Evolutionary conservation across 108 stramenopile genomes (phyloP).

Genomic region (Seminavis robusta): DNA sequence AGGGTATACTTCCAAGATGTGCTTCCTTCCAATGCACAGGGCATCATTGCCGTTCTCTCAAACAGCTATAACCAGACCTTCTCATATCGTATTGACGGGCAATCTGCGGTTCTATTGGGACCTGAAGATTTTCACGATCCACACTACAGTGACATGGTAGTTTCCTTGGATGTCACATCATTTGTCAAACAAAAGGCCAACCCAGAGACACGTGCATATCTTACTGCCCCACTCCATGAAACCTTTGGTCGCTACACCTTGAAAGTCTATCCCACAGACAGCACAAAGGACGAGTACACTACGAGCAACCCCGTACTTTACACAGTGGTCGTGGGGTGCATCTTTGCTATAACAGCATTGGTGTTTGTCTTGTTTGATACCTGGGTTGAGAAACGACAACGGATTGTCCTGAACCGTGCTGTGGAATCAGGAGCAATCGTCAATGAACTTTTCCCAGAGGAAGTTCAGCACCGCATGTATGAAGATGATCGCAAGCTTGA

Average conservation of each 20-base stretch:
- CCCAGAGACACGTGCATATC: not conserved
- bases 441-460: no score
- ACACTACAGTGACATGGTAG: no score
- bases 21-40: not conserved
- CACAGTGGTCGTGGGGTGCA: not conserved
- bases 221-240: not conserved
- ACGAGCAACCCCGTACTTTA: conserved; percentile 19
- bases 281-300: conserved; percentile 27
- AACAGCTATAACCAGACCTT: not conserved
- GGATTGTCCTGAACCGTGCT: not conserved
- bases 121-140: not conserved
- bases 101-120: not conserved
- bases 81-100: not conserved
- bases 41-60: not conserved
- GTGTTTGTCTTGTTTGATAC: not conserved
- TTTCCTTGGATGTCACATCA: not conserved
- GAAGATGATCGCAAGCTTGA: no score
- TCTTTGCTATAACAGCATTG: not conserved
- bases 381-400: not conserved
- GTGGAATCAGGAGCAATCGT: no score
- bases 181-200: not conserved
- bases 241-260: conserved; percentile 1
- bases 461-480: no score
- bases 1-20: not conserved
- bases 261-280: conserved; percentile 37